Conservation (phyloP, 1,284 basidiomycete genomes). For the Phlebopus sp. region DNA sequence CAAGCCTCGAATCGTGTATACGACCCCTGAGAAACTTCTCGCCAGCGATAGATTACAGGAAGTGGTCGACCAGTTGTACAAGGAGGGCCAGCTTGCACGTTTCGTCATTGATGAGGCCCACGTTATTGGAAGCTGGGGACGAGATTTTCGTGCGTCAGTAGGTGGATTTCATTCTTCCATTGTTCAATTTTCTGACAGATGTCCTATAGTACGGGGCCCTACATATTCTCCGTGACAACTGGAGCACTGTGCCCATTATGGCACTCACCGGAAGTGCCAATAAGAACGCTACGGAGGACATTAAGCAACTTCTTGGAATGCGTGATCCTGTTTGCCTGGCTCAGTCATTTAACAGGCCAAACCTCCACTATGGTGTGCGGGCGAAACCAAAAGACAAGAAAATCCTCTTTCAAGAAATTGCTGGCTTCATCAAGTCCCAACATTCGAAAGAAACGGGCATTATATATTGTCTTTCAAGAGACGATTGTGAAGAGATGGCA, state of each 20-base stretch:
- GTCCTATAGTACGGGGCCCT: slow-evolving; percentile 63
- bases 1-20: slow-evolving; percentile 74
- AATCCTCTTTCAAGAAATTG: slow-evolving; percentile 65
- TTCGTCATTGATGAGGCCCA: slow-evolving; percentile 98
- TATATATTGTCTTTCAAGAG: slow-evolving; percentile 79
- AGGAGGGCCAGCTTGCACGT: slow-evolving; percentile 64
- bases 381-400: slow-evolving; percentile 47
- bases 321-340: slow-evolving; percentile 57
- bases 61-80: slow-evolving; percentile 60
- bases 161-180: slow-evolving; percentile 24
- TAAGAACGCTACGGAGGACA: slow-evolving; percentile 73
- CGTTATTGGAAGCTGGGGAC: slow-evolving; percentile 85
- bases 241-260: slow-evolving; percentile 86
- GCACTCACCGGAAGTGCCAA: slow-evolving; percentile 96
- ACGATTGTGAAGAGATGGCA: slow-evolving; percentile 80
- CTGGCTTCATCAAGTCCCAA: slow-evolving; percentile 63
- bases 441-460: slow-evolving; percentile 74
- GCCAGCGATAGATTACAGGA: slow-evolving; percentile 57
- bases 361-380: slow-evolving; percentile 82
- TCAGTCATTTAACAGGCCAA: slow-evolving; percentile 92
- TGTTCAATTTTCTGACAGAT: not conserved
- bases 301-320: slow-evolving; percentile 72
- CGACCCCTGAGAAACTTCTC: slow-evolving; percentile 91
- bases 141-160: slow-evolving; percentile 78
- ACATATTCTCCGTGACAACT: slow-evolving; percentile 66